Conservation (phyloP, 306 rosid genomes). For the Canavalia gladiata region DNA sequence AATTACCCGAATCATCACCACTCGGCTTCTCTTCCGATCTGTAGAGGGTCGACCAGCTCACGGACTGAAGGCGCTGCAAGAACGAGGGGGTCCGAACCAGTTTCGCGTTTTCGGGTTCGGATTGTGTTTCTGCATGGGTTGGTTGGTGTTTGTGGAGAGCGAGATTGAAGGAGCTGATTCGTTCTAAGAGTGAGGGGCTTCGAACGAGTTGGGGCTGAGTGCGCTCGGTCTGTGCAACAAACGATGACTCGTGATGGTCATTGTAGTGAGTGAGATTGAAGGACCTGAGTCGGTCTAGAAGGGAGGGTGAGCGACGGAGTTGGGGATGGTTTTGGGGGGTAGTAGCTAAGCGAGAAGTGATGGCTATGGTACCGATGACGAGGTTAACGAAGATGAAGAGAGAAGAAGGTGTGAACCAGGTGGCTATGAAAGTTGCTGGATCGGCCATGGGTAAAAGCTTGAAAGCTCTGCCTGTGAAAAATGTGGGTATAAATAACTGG, state of each 20-base stretch:
- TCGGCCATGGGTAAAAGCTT: conserved; percentile 40
- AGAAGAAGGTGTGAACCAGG: conserved; percentile 70
- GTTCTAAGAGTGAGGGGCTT: conserved; percentile 56
- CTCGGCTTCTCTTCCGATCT: conserved; percentile 50
- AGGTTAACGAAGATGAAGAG: conserved; percentile 84
- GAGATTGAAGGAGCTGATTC: conserved; percentile 61
- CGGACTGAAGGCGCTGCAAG: conserved; percentile 60
- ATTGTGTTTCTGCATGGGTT: conserved; percentile 1
- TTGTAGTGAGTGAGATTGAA: conserved; percentile 40
- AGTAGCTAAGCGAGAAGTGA: conserved; percentile 56
- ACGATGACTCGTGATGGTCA: too few species aligned
- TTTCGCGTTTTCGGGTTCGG: background rate
- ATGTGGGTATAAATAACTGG: background rate
- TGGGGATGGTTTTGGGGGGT: conserved; percentile 40
- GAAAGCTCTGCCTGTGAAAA: too few species aligned
- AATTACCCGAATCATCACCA: conserved; percentile 32
- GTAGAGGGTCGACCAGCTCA: conserved; percentile 48
- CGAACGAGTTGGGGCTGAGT: conserved; percentile 45
- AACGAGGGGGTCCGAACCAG: conserved; percentile 58
- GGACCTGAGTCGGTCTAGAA: conserved; percentile 66
- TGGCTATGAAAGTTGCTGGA: conserved; percentile 39
- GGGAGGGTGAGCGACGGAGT: conserved; percentile 58
- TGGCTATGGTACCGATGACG: conserved; percentile 63
- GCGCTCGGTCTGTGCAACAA: too few species aligned
- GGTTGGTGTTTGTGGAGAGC: conserved; percentile 41